phyloP scores from a whole-genome alignment of 2,329 filamentous ascomycete species.

The Fusarium metavorans region DNA sequence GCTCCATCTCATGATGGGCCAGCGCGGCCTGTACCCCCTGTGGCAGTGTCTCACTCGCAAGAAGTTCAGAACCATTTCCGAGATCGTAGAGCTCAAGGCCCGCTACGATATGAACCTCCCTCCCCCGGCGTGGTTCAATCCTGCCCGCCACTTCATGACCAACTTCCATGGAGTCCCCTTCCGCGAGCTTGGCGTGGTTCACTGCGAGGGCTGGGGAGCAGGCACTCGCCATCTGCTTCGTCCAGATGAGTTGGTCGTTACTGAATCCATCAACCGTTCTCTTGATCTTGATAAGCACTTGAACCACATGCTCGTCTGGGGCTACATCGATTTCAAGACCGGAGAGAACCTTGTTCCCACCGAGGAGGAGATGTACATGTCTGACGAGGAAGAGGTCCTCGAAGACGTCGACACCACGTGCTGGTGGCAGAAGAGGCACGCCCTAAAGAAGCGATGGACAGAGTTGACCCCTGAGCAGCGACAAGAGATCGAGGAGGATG shows the following conservation, averaged over 20 bases:
- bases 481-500: constrained; percentile 52
- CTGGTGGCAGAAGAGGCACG: constrained; percentile 60
- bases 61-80: constrained; percentile 59
- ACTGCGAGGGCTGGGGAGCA: constrained; percentile 68
- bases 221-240: constrained; percentile 61
- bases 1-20: constrained; percentile 70
- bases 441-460: constrained; percentile 58
- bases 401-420: constrained; percentile 47
- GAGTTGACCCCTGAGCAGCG: constrained; percentile 52
- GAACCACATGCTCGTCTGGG: constrained; percentile 71
- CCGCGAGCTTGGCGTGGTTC: constrained; percentile 63
- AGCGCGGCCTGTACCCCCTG: constrained; percentile 66
- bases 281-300: constrained; percentile 67
- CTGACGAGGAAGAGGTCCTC: constrained; percentile 57
- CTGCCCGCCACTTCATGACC: constrained; percentile 18
- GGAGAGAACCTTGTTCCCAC: constrained; percentile 64
- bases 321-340: constrained; percentile 67
- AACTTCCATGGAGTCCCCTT: constrained; percentile 64
- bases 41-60: constrained; percentile 71
- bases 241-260: constrained; percentile 69
- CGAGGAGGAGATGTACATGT: constrained; percentile 64
- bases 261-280: constrained; percentile 65
- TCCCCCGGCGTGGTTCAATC: constrained; percentile 42
- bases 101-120: constrained; percentile 66
- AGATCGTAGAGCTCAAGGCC: constrained; percentile 68